phyloP scores from a whole-genome alignment of 106 monocot species.

The Dendrobium officinale region DNA sequence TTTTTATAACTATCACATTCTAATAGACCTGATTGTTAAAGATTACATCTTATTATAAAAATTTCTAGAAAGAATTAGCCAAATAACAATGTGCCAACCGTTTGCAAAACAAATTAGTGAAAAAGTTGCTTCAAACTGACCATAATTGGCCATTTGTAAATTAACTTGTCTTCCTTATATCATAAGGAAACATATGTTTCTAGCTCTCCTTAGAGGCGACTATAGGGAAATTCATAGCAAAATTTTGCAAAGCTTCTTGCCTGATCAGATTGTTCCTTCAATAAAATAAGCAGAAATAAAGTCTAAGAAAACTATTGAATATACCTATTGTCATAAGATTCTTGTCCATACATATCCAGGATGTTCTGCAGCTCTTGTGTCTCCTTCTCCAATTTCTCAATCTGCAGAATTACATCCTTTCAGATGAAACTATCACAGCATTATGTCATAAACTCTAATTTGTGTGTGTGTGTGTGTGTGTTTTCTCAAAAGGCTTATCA shows the following conservation, averaged over 20 bases:
- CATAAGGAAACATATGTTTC: background rate
- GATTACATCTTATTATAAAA: too few species aligned
- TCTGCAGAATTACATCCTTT: constrained; percentile 35
- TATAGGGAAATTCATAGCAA: background rate
- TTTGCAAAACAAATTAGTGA: background rate
- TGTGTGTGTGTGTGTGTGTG: background rate
- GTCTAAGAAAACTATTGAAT: background rate
- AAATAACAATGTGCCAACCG: background rate
- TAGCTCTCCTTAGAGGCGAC: background rate
- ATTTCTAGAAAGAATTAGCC: too few species aligned
- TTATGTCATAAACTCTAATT: background rate
- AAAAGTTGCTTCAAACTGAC: background rate
- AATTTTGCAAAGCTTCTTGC: background rate
- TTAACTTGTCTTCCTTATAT: background rate
- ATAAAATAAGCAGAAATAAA: background rate
- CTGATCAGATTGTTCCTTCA: background rate
- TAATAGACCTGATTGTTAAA: too few species aligned
- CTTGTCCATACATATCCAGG: constrained; percentile 81
- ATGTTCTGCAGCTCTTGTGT: constrained; percentile 64
- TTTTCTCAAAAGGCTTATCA: background rate
- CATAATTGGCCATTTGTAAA: background rate
- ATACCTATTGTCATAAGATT: constrained; percentile 75
- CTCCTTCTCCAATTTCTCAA: constrained; percentile 73
- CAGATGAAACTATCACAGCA: background rate
- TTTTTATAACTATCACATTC: too few species aligned